Evolutionary conservation across 2,329 filamentous ascomycete genomes (phyloP), one percentile per base, ranked within the genome.

Genomic region (Colletotrichum cordylinicola): DNA sequence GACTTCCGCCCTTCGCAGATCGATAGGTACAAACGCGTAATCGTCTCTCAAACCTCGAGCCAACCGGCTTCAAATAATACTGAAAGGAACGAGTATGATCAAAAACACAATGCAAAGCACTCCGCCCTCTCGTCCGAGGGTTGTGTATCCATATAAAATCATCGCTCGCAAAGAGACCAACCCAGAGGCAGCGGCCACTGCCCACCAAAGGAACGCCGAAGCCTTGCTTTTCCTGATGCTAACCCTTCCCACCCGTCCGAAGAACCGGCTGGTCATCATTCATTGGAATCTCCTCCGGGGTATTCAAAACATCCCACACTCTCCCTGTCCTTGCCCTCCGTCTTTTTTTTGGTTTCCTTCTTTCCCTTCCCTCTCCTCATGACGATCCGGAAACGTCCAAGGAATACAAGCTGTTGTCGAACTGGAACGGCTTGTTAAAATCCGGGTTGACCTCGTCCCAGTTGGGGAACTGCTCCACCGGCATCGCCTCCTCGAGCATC

Each of bases 371-470:
- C 43, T 18, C 33, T 58, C n/a, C 37, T 74, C 72, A 72, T n/a
- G 61, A 68, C 58, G 74, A 76, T 29, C 56, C 78, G 70, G 77
- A 80, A 24, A 79, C 80, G 61, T 82, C 80, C 79, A 86, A 81
- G 15, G 80, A 82, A 77, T 85, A 86, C 18, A 80, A 78, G 70
- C 81, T 82, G 61, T 85, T 86, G 75, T 92, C 90, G 70, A 92
- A 83, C 77, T 86, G 80, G 77, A 91, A 90, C 1, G 89, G 86
- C 81, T 91, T 91, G 68, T 84, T 84, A 77, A 91, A 90, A 79
- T 90, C 87, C 1, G 82, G 80, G 6, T 86, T 80, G 48, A 89
- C 80, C n/a, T 91, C 88, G 43, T 91, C 90, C 87, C 89, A 90
- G 74, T 85, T 78, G 35, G 71, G 61, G n/a, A 77, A 77, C 35